Conservation (phyloP, 2,329 filamentous ascomycete genomes). For the Apiospora arundinis region DNA sequence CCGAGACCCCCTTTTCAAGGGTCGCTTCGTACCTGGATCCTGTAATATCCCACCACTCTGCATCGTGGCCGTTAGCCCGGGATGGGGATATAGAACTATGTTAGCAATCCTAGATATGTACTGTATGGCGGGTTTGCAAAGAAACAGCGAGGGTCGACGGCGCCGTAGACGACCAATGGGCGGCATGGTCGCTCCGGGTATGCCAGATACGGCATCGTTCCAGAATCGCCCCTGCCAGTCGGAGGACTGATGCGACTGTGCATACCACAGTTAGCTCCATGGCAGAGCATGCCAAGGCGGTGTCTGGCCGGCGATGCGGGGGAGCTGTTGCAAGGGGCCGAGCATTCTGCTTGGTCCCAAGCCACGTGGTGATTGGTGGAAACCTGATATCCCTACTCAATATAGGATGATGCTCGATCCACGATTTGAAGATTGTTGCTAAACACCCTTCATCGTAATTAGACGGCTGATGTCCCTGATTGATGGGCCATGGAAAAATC, state of each 20-base stretch:
- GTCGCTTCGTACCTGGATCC: not conserved
- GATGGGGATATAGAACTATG: not conserved
- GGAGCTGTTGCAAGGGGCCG: not conserved
- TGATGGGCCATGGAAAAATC: too few species aligned
- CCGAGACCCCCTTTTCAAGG: not conserved
- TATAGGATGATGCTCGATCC: not conserved
- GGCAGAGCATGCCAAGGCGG: not conserved
- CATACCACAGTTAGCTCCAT: not conserved
- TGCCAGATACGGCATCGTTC: not conserved
- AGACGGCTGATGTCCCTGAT: too few species aligned
- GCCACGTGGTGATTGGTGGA: not conserved
- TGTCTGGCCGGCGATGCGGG: not conserved
- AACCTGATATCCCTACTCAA: not conserved
- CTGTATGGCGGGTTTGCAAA: not conserved
- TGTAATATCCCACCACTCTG: not conserved
- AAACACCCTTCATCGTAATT: too few species aligned
- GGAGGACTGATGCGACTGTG: not conserved
- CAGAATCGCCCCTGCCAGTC: not conserved
- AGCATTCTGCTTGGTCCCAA: not conserved
- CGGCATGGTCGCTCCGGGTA: not conserved
- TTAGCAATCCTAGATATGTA: not conserved
- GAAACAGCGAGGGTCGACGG: not conserved
- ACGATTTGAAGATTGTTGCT: too few species aligned
- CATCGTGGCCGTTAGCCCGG: not conserved
- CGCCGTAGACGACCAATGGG: not conserved